A percentile compares a stretch with the other conserved stretches of the same genome.
phyloP scores from a whole-genome alignment of 345 rosid genomes.

The Carallia pectinifolia region DNA sequence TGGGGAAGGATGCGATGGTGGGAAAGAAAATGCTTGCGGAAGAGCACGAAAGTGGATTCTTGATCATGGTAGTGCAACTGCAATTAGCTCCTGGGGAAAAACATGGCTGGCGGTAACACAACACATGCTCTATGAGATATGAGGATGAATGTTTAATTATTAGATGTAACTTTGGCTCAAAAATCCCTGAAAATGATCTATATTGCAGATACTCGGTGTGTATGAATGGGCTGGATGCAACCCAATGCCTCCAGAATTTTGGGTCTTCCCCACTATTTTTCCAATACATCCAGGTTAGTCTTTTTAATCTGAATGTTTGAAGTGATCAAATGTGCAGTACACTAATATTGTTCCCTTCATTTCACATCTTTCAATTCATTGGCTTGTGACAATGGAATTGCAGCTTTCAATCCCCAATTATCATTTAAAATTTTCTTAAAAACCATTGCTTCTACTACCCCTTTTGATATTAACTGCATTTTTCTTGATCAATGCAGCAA shows the following conservation, averaged over 20 bases:
- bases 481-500: slow-evolving; percentile 9
- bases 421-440: no score
- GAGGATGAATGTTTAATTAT: not conserved
- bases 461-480: no score
- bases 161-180: no score
- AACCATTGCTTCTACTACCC: no score
- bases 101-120: slow-evolving; percentile 29
- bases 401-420: no score
- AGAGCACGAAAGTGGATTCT: slow-evolving; percentile 28
- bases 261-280: slow-evolving; percentile 14
- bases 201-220: slow-evolving; percentile 18
- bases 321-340: no score
- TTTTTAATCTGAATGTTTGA: no score
- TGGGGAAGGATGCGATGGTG: slow-evolving; percentile 18
- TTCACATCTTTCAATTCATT: no score
- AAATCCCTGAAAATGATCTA: no score
- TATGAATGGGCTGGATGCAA: slow-evolving; percentile 24
- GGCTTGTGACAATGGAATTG: no score
- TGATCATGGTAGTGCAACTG: slow-evolving; percentile 23
- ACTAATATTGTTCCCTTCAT: not conserved
- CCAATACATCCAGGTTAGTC: slow-evolving; percentile 16
- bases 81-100: slow-evolving; percentile 29
- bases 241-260: slow-evolving; percentile 29
- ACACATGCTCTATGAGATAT: no score
- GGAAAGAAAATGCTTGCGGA: slow-evolving; percentile 17